Evolutionary conservation across 73 alveolate species (phyloP), one percentile per base, ranked within the genome.

Genomic region (Paramecium octaurelia): DNA sequence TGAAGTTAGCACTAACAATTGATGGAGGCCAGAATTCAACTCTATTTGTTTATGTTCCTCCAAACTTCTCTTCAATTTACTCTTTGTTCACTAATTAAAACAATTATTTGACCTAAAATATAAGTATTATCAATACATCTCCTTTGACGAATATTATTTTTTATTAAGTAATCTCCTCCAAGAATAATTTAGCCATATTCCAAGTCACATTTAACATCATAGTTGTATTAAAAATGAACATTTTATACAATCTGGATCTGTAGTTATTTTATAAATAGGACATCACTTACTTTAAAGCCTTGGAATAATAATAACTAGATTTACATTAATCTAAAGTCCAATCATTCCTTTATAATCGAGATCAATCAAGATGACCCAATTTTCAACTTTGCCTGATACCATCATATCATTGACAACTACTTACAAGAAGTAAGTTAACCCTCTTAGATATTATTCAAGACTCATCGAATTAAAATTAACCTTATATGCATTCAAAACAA

Each of bases 331-430:
- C 2, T 58, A 86, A 35, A 89, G 57, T 21, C 89, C 59, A 8
- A 89, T 46, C 35, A 89, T 77, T 1, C 94, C 94, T 60, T 42
- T 70, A 14, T 71, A 38, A 59, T 89, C 75, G 10, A 89, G 84
- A 73, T 89, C 94, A 5, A 89, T 77, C 5, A 89, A 40, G 6
- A 89, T 97, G 10, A 96, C 94, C 99, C 99, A 97, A 87, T 96
- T 97, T 92, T 97, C 99, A 83, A 97, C 93, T 92, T 94, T 96
- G 1, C 99, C 99, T 10, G 99, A 98, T 6, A 97, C 93, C 38
- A 97, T 73, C 95, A 95, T 95, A 59, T 96, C 86, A 93, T 96
- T 95, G 38, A 94, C 96, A 10, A 96, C 95, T 64, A 76, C 93
- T 86, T 97, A 97, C 73, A 95, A 94, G 59, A 95, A 83, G 86